Conservation (phyloP, 1,284 basidiomycete genomes). For the Apiotrichum domesticum region DNA sequence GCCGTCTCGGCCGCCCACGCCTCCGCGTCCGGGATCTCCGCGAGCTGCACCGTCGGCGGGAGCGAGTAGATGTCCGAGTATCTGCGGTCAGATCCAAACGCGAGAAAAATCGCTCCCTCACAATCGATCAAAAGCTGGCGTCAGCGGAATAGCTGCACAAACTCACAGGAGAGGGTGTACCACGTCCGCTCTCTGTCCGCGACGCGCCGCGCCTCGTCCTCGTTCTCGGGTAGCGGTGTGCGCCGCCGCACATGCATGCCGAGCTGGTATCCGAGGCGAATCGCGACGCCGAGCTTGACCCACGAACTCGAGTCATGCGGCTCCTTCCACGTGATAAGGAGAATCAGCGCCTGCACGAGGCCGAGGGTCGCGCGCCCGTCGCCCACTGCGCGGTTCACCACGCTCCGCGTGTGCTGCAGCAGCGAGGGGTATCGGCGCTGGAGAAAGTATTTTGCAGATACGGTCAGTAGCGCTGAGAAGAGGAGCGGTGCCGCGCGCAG, state of each 20-base stretch:
- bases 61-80: slow-evolving; percentile 12
- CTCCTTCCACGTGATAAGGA: slow-evolving; percentile 19
- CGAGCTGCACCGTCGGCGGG: slow-evolving; percentile 9
- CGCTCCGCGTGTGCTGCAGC: slow-evolving; percentile 6
- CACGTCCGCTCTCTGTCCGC: slow-evolving; percentile 10
- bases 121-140: slow-evolving; percentile 1
- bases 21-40: slow-evolving; percentile 2
- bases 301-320: slow-evolving; percentile 18
- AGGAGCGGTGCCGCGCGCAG: slow-evolving; percentile 10
- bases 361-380: slow-evolving; percentile 8
- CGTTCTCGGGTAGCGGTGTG: slow-evolving; percentile 2
- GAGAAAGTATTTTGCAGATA: slow-evolving; percentile 11
- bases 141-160: not conserved
- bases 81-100: not conserved
- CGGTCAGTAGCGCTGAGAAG: slow-evolving; percentile 11
- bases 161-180: slow-evolving; percentile 6
- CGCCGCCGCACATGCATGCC: slow-evolving; percentile 9
- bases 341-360: slow-evolving; percentile 14
- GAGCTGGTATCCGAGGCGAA: slow-evolving; percentile 15
- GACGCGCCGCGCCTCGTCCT: slow-evolving; percentile 1
- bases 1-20: slow-evolving; percentile 16
- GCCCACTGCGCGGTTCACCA: slow-evolving; percentile 8
- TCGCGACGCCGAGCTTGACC: slow-evolving; percentile 22
- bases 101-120: not conserved
- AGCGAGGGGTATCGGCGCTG: slow-evolving; percentile 1